These are phyloP conservation scores for Tetragonia tetragonoides DNA, from an alignment of 148 eudicot genomes.

Conservation along the genomic window DNA sequence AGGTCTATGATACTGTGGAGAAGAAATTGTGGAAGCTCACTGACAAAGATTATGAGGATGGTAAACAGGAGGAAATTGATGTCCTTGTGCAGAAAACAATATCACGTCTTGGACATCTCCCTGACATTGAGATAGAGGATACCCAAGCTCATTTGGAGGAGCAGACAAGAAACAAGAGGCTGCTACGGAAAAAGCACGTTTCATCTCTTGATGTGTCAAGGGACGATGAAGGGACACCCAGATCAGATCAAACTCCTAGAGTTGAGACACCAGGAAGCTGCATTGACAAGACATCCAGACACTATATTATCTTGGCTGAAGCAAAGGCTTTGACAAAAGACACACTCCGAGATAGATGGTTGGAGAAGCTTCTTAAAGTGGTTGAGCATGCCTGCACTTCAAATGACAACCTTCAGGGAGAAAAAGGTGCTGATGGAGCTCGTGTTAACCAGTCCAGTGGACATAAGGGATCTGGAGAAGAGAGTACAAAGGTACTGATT, in stretches of 20 bases:
- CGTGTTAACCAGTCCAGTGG: slow-evolving; percentile 23
- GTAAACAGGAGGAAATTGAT: slow-evolving; percentile 80
- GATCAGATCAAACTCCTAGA: slow-evolving; percentile 44
- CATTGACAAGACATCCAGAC: slow-evolving; percentile 46
- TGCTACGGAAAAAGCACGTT: slow-evolving; percentile 51
- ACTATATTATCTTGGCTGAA: slow-evolving; percentile 51
- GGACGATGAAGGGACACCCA: slow-evolving; percentile 57
- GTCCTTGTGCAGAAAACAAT: slow-evolving; percentile 85
- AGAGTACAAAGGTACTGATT: slow-evolving; percentile 38
- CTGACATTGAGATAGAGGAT: slow-evolving; percentile 70
- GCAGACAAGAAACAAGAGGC: slow-evolving; percentile 48
- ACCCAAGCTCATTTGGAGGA: slow-evolving; percentile 49
- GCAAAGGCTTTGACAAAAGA: slow-evolving; percentile 68
- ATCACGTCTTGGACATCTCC: slow-evolving; percentile 66
- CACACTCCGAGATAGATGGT: slow-evolving; percentile 73
- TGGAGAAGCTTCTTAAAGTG: slow-evolving; percentile 80
- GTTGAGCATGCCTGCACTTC: slow-evolving; percentile 55
- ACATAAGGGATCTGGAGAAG: slow-evolving; percentile 28
- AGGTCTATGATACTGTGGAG: slow-evolving; percentile 83
- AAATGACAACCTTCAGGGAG: slow-evolving; percentile 32
- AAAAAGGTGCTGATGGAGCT: slow-evolving; percentile 40
- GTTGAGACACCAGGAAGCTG: slow-evolving; percentile 80
- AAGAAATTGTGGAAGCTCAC: slow-evolving; percentile 76
- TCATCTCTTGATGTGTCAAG: slow-evolving; percentile 71
- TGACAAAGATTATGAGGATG: slow-evolving; percentile 90